Evolutionary conservation across 1,139 yeast genomes (phyloP).

Genomic region (Blastobotrys proliferans): DNA sequence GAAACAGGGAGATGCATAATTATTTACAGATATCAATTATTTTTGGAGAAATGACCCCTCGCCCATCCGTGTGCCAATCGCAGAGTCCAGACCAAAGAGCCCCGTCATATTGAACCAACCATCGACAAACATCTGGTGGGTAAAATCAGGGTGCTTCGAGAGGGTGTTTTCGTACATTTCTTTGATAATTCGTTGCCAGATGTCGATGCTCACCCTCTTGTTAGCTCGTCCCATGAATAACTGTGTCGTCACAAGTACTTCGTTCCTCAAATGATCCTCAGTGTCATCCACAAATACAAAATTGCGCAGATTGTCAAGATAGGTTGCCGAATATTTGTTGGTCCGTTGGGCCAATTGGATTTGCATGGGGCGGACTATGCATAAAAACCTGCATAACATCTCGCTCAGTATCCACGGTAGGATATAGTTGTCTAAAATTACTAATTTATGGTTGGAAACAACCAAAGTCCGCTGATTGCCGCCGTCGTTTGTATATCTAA

Average conservation of each 20-base stretch:
- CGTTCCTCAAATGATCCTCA: not conserved
- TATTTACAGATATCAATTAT: too few relatives aligned
- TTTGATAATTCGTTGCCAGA: not conserved
- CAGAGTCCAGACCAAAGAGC: too few relatives aligned
- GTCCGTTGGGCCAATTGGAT: conserved; percentile 5
- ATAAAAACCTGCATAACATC: conserved; percentile 2
- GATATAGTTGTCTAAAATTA: not conserved
- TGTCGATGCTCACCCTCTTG: conserved; percentile 1
- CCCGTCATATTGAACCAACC: conserved; percentile 9
- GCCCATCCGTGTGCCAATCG: too few relatives aligned
- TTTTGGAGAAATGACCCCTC: too few relatives aligned
- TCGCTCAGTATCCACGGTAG: conserved; percentile 7
- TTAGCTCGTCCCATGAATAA: not conserved
- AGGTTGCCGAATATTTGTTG: not conserved
- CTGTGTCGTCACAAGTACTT: not conserved
- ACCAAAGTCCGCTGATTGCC: not conserved
- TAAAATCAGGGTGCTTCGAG: not conserved
- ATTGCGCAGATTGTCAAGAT: not conserved
- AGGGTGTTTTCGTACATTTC: not conserved
- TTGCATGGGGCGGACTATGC: conserved; percentile 9
- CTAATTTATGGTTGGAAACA: not conserved
- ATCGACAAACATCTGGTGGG: not conserved
- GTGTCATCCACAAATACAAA: conserved; percentile 6
- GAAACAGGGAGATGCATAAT: too few relatives aligned
- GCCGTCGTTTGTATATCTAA: not conserved